Conservation (phyloP, 768 basidiomycete genomes). For the Mrakia hoshinonis region DNA sequence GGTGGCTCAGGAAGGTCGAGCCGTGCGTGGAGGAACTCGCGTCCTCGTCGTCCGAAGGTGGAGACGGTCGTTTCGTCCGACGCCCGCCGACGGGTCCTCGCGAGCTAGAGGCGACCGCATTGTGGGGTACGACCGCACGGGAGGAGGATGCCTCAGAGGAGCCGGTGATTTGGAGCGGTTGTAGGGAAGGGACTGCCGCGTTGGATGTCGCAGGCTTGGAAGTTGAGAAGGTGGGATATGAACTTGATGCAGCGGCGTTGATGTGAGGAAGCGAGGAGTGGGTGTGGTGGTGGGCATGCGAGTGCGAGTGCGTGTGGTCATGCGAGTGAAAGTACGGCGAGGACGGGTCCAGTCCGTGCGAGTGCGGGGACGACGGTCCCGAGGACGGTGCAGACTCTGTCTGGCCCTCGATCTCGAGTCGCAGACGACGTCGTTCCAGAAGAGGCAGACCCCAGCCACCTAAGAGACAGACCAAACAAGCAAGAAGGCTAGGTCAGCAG, state of each 20-base stretch:
- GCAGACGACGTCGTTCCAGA: constrained; percentile 48
- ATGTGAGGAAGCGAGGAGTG: constrained; percentile 6
- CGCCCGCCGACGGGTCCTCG: not conserved
- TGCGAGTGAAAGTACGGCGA: constrained; percentile 15
- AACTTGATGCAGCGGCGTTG: not conserved
- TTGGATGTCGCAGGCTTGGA: not conserved
- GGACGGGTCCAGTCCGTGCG: not conserved
- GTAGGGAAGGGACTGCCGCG: constrained; percentile 44
- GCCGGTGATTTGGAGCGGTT: not conserved
- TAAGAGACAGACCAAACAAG: not conserved
- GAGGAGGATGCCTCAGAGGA: not conserved
- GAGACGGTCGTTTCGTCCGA: constrained; percentile 1
- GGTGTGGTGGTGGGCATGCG: constrained; percentile 14
- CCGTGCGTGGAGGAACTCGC: not conserved
- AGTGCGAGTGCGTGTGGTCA: constrained; percentile 13
- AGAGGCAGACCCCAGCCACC: constrained; percentile 88
- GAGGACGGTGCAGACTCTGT: constrained; percentile 11
- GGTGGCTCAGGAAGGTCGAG: not conserved
- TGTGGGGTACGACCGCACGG: not conserved
- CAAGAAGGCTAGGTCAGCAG: not conserved
- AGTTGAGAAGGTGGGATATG: not conserved
- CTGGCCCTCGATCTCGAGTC: constrained; percentile 28
- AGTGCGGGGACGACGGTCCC: not conserved
- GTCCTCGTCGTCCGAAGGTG: constrained; percentile 16
- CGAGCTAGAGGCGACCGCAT: constrained; percentile 7